A percentile compares a stretch with the other conserved stretches of the same genome.
phyloP scores from a whole-genome alignment of 345 rosid genomes.

The Gossypium australe region DNA sequence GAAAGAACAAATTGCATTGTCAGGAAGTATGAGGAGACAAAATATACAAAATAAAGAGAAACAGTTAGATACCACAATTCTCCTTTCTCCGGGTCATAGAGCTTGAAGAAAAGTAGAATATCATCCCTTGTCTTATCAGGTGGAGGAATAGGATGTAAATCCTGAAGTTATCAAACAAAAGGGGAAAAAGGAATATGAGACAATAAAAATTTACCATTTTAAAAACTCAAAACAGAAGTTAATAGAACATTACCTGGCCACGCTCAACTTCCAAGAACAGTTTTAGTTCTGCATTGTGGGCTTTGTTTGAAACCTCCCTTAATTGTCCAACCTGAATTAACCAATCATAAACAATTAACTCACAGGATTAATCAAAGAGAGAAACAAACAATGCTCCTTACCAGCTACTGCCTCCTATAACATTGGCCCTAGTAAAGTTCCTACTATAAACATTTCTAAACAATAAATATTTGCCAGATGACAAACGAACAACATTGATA shows the following conservation, averaged over 20 bases:
- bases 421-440: not conserved
- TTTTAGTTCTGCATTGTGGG: constrained; percentile 73
- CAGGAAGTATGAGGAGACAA: constrained; percentile 10
- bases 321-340: constrained; percentile 79
- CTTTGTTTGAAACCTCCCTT: constrained; percentile 76
- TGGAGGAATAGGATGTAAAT: constrained; percentile 54
- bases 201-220: not conserved
- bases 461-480: not conserved
- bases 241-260: constrained; percentile 56
- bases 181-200: not conserved
- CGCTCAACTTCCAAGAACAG: constrained; percentile 81
- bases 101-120: constrained; percentile 85
- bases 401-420: not conserved
- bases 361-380: not conserved
- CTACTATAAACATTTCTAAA: not conserved
- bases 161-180: constrained; percentile 41
- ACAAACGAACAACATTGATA: not conserved
- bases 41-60: not conserved
- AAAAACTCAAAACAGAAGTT: constrained; percentile 1
- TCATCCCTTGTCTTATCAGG: constrained; percentile 72
- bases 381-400: not conserved
- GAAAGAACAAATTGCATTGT: constrained; percentile 15
- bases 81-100: constrained; percentile 72
- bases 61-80: constrained; percentile 56
- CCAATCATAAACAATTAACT: constrained; percentile 3